Conservation (phyloP, 208 protist species). For the Trypanosoma conorhini region DNA sequence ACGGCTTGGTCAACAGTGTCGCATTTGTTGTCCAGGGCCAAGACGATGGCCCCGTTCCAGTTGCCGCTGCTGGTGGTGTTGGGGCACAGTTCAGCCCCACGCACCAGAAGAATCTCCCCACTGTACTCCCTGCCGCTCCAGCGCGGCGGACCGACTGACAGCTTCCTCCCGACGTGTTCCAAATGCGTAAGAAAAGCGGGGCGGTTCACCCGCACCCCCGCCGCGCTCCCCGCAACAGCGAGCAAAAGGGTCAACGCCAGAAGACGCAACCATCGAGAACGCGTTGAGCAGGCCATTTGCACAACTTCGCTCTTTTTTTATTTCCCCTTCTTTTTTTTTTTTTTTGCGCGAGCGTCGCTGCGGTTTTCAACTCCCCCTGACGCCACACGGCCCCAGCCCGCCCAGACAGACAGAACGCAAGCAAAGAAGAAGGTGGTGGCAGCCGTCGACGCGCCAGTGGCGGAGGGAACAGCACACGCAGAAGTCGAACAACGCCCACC, state of each 20-base stretch:
- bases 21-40: conserved; percentile 10
- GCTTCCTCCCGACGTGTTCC: not conserved
- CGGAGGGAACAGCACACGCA: not conserved
- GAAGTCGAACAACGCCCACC: not conserved
- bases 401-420: not conserved
- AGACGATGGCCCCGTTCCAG: conserved; percentile 10
- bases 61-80: not conserved
- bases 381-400: not conserved
- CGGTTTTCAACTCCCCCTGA: not conserved
- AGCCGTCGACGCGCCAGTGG: not conserved
- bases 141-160: conserved; percentile 9
- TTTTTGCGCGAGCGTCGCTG: not conserved
- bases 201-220: conserved; percentile 11
- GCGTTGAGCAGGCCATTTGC: not conserved
- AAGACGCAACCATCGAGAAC: conserved; percentile 23
- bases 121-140: conserved; percentile 15
- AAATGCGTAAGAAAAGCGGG: conserved; percentile 8
- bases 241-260: conserved; percentile 22
- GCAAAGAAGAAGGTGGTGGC: not conserved
- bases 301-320: not conserved
- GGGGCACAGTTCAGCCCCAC: not conserved
- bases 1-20: conserved; percentile 8
- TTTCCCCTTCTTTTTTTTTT: not conserved
- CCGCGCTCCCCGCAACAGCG: not conserved
- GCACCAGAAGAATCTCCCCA: conserved; percentile 15